Percentiles rank a stretch among this genome's conserved stretches.
These are phyloP conservation scores for Penicillium lividum DNA, from an alignment of 495 filamentous ascomycete genomes.

Conservation along the genomic window DNA sequence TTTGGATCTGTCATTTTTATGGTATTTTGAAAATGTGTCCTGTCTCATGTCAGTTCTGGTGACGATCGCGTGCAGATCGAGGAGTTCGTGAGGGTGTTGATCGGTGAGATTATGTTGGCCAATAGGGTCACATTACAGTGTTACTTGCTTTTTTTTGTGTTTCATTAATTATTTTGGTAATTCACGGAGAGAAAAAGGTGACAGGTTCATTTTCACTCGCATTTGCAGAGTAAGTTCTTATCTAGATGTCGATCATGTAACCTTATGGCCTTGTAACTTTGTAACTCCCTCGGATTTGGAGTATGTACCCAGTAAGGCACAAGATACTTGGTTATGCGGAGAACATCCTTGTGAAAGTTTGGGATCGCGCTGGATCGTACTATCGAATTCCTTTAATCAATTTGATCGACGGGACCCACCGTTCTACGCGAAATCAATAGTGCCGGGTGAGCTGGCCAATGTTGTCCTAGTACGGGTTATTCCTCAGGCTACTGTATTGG, in stretches of 20 bases:
- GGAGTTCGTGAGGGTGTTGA: conserved; percentile 19
- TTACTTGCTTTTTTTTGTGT: background rate
- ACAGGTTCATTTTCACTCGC: background rate
- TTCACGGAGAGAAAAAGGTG: conserved; percentile 1
- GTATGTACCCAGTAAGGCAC: background rate
- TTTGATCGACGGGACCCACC: conserved; percentile 26
- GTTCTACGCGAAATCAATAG: conserved; percentile 27
- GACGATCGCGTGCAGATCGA: conserved; percentile 22
- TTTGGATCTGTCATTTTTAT: conserved; percentile 23
- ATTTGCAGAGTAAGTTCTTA: background rate
- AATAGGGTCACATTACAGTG: conserved; percentile 3
- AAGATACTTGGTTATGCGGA: background rate
- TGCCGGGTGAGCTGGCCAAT: conserved; percentile 12
- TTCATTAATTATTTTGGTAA: background rate
- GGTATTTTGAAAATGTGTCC: conserved; percentile 21
- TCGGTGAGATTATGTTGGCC: conserved; percentile 8
- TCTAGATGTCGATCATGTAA: conserved; percentile 7
- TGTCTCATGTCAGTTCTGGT: conserved; percentile 28
- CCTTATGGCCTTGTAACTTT: background rate
- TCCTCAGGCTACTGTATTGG: background rate
- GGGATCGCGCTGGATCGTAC: conserved; percentile 6
- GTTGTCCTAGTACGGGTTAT: conserved; percentile 11
- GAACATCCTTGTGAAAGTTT: conserved; percentile 1
- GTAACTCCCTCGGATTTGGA: background rate
- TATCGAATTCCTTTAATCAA: conserved; percentile 22